Percentiles rank a stretch among this genome's conserved stretches.
Evolutionary conservation across 805 yeast species (phyloP).

Genomic region (Spathaspora boniae): DNA sequence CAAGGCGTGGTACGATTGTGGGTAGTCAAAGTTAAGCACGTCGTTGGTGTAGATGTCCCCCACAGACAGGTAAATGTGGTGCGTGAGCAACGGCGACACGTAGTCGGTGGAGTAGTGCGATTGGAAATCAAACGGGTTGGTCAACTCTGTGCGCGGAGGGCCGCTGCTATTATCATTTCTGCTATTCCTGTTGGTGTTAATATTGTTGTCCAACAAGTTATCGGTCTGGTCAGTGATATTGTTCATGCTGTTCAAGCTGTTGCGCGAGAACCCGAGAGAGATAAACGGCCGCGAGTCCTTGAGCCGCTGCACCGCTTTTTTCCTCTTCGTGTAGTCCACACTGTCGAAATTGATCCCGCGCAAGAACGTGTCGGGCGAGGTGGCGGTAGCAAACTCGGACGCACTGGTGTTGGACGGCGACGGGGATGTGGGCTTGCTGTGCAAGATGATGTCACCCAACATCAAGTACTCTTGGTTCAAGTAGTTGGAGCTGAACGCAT

Average conservation of each 20-base stretch:
- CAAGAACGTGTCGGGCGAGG: neutral
- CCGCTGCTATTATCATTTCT: slow-evolving; percentile 1
- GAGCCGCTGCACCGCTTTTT: slow-evolving; percentile 9
- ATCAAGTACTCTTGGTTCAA: slow-evolving; percentile 49
- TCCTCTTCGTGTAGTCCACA: slow-evolving; percentile 5
- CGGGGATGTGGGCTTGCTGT: slow-evolving; percentile 40
- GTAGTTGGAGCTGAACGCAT: slow-evolving; percentile 38
- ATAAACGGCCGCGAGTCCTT: slow-evolving; percentile 39
- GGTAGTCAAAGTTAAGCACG: slow-evolving; percentile 55
- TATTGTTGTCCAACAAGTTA: slow-evolving; percentile 9
- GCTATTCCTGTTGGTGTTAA: neutral
- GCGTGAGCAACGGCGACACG: slow-evolving; percentile 54
- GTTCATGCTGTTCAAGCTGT: slow-evolving; percentile 5
- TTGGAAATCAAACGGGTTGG: slow-evolving; percentile 7
- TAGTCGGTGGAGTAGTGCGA: slow-evolving; percentile 29
- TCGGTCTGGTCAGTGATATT: slow-evolving; percentile 10
- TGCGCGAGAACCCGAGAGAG: slow-evolving; percentile 29
- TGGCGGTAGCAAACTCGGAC: slow-evolving; percentile 11
- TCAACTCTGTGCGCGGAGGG: too few relatives aligned
- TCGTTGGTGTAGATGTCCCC: slow-evolving; percentile 48
- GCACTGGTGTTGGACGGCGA: slow-evolving; percentile 30
- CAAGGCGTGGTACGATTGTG: slow-evolving; percentile 59
- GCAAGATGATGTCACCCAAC: slow-evolving; percentile 46
- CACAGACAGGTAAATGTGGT: slow-evolving; percentile 52
- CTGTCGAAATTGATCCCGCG: slow-evolving; percentile 6